These are phyloP conservation scores for Lolium multiflorum DNA, from an alignment of 176 grass and related monocot species.

Conservation along the genomic window DNA sequence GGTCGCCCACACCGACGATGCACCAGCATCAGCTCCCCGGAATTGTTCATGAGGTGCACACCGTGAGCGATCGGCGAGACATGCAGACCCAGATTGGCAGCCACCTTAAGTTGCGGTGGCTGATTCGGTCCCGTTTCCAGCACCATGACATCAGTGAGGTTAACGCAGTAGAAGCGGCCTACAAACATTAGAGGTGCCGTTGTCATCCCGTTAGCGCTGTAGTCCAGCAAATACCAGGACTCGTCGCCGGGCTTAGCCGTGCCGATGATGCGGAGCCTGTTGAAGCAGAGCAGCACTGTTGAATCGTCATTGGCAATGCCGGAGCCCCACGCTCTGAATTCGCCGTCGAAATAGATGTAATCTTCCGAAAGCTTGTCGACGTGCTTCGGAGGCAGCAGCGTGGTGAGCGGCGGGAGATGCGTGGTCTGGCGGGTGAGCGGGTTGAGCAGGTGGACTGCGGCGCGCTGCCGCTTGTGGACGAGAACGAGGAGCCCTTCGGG, in stretches of 20 bases:
- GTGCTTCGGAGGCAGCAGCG: background rate
- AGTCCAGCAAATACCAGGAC: background rate
- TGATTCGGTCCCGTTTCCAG: background rate
- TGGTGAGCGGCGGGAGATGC: background rate
- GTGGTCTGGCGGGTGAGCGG: background rate
- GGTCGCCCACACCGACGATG: background rate
- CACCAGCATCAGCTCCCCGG: background rate
- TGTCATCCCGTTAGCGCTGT: no score
- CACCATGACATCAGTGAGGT: no score
- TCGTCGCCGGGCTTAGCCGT: background rate
- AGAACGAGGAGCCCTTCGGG: background rate
- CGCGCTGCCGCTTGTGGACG: no score
- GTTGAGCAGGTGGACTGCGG: background rate
- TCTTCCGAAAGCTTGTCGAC: background rate
- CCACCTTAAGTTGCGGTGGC: background rate
- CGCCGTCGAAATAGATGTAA: background rate
- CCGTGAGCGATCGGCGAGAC: background rate
- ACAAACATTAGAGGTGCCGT: no score
- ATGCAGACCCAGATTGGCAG: background rate
- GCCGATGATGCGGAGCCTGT: background rate
- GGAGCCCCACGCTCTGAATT: background rate
- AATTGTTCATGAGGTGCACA: background rate
- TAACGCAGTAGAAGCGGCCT: no score
- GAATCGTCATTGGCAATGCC: background rate
- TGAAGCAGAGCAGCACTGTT: background rate